phyloP scores from a whole-genome alignment of 352 stramenopile genomes.

The Phytophthora hibernalis region DNA sequence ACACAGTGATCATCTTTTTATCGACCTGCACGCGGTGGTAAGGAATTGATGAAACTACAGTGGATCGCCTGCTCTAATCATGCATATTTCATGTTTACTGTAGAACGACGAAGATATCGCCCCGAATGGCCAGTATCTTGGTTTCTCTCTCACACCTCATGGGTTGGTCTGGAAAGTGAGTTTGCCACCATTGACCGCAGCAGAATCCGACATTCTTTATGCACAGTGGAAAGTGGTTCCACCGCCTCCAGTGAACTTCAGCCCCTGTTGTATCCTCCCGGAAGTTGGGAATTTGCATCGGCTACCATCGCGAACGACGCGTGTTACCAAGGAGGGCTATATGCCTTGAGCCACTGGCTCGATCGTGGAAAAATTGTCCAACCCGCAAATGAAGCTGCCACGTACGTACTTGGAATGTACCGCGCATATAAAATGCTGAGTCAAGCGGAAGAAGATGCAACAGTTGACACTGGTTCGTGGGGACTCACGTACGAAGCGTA shows the following conservation, averaged over 20 bases:
- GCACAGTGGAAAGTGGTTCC: conserved; percentile 24
- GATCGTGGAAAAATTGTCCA: conserved; percentile 29
- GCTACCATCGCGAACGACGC: conserved; percentile 59
- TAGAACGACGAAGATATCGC: conserved; percentile 58
- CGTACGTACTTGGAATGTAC: conserved; percentile 44
- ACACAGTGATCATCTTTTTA: conserved; percentile 41
- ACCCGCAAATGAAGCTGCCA: conserved; percentile 35
- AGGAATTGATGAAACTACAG: neutral
- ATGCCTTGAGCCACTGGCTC: conserved; percentile 55
- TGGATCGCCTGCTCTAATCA: neutral
- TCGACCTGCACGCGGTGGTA: conserved; percentile 70
- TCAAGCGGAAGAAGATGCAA: conserved; percentile 29
- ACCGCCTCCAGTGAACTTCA: conserved; percentile 6
- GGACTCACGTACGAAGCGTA: conserved; percentile 57
- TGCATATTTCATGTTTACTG: conserved; percentile 1
- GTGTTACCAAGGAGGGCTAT: conserved; percentile 56
- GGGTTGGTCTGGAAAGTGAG: conserved; percentile 60
- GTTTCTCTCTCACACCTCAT: conserved; percentile 48
- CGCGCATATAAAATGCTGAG: conserved; percentile 33
- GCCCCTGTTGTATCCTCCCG: conserved; percentile 29
- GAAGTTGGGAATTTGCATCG: conserved; percentile 67
- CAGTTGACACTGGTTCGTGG: conserved; percentile 18
- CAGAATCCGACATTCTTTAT: conserved; percentile 20
- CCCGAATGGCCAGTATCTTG: conserved; percentile 45
- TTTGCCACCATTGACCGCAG: conserved; percentile 12